These are phyloP conservation scores for Aegilops sharonensis DNA, from an alignment of 176 grass and related monocot species.

Conservation along the genomic window DNA sequence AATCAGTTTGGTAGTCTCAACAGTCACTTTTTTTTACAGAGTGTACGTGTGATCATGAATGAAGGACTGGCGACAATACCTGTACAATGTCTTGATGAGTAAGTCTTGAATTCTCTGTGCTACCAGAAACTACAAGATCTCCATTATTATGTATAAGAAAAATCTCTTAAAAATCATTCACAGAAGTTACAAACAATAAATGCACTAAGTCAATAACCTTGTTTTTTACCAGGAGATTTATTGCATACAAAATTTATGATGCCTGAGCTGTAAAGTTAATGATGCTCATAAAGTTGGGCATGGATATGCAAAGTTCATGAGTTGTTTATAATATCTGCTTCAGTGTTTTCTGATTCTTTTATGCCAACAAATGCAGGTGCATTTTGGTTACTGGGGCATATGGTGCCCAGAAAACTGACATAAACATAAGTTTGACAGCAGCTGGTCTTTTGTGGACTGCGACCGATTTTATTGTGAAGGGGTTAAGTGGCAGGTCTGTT, in stretches of 20 bases:
- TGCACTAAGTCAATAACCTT: conserved; percentile 4
- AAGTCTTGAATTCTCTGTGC: conserved; percentile 37
- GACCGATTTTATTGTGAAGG: conserved; percentile 94
- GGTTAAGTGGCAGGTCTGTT: conserved; percentile 59
- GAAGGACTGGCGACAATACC: conserved; percentile 91
- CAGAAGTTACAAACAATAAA: conserved; percentile 4
- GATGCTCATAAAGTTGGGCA: background rate
- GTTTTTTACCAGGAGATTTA: background rate
- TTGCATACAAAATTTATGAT: background rate
- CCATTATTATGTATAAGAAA: background rate
- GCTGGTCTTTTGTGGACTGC: conserved; percentile 96
- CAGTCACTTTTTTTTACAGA: conserved; percentile 60
- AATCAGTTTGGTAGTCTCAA: conserved; percentile 22
- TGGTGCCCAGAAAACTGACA: conserved; percentile 85
- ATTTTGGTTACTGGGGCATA: conserved; percentile 93
- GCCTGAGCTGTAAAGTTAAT: background rate
- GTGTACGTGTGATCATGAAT: conserved; percentile 96
- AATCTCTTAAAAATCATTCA: background rate
- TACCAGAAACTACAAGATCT: background rate
- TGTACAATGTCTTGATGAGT: conserved; percentile 82
- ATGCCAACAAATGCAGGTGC: conserved; percentile 63
- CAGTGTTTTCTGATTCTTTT: conserved; percentile 39
- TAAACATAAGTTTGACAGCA: conserved; percentile 99
- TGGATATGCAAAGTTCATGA: background rate
- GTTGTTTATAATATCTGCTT: conserved; percentile 7